These are phyloP conservation scores for Globisporangium barbulae DNA, from an alignment of 352 stramenopile genomes.

Conservation along the genomic window DNA sequence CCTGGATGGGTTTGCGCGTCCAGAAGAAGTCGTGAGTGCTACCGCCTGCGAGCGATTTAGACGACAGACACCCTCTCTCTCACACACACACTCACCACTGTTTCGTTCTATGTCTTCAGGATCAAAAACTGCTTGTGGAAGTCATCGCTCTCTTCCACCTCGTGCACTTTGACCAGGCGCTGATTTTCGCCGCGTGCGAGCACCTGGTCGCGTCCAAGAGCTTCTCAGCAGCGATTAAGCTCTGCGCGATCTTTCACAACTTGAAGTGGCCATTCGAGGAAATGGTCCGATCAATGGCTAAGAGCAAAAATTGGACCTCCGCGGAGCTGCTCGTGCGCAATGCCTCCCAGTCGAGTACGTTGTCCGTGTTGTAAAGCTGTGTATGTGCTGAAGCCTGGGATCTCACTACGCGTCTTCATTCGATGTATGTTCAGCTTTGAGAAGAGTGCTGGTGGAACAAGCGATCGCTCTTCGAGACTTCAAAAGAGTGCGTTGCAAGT, in stretches of 20 bases:
- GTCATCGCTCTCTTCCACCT: slow-evolving; percentile 56
- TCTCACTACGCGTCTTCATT: not conserved
- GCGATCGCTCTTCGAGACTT: slow-evolving; percentile 52
- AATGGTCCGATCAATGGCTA: slow-evolving; percentile 37
- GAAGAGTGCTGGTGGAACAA: slow-evolving; percentile 44
- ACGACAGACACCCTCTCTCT: not conserved
- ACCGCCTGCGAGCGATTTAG: not conserved
- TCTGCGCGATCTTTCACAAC: slow-evolving; percentile 31
- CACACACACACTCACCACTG: not conserved
- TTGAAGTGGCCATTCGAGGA: slow-evolving; percentile 31
- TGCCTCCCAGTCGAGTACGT: not conserved
- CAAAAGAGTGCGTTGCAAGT: slow-evolving; percentile 37
- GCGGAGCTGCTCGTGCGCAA: slow-evolving; percentile 47
- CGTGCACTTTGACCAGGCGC: slow-evolving; percentile 20
- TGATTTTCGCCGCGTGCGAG: slow-evolving; percentile 22
- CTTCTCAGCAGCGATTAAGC: slow-evolving; percentile 48
- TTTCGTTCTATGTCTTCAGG: slow-evolving; percentile 20
- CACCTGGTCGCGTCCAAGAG: slow-evolving; percentile 37
- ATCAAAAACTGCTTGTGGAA: slow-evolving; percentile 58
- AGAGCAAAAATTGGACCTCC: slow-evolving; percentile 57
- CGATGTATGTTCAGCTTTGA: slow-evolving; percentile 23
- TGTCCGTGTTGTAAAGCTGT: not conserved
- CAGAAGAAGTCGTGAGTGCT: slow-evolving; percentile 8
- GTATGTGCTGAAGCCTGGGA: not conserved
- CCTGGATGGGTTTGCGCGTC: slow-evolving; percentile 14